A percentile compares a stretch with the other conserved stretches of the same genome.
These are phyloP conservation scores for Populus tomentosa DNA, from an alignment of 441 rosid genomes.

Conservation along the genomic window DNA sequence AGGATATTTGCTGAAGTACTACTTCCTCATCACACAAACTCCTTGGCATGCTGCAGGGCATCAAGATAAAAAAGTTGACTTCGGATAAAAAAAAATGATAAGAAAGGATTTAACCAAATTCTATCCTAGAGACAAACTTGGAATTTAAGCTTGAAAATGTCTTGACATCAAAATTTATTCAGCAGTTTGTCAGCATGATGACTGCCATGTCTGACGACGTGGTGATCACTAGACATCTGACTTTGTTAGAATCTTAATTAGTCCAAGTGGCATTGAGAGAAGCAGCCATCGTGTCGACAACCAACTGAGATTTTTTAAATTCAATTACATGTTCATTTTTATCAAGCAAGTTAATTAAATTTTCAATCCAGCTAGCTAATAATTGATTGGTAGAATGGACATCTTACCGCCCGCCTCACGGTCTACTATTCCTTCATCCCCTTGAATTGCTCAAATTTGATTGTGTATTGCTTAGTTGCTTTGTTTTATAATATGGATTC, in stretches of 20 bases:
- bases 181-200: background rate
- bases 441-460: background rate
- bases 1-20: too few species aligned
- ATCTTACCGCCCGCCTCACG: too few species aligned
- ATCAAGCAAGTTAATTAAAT: too few species aligned
- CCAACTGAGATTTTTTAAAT: background rate
- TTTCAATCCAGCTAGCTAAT: too few species aligned
- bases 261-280: background rate
- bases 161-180: too few species aligned
- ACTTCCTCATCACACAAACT: too few species aligned
- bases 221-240: background rate
- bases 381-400: too few species aligned
- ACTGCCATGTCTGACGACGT: background rate
- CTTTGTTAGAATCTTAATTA: background rate
- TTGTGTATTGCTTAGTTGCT: background rate
- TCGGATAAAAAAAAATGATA: background rate
- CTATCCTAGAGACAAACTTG: background rate
- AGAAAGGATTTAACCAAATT: background rate
- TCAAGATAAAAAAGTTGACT: background rate
- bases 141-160: background rate
- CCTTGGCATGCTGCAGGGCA: too few species aligned
- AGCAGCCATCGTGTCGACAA: background rate
- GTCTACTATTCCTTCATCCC: background rate
- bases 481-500: background rate
- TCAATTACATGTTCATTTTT: too few species aligned